A percentile compares a stretch with the other conserved stretches of the same genome.
phyloP scores from a whole-genome alignment of 2,329 filamentous ascomycete species.

The Penicillium sp. region DNA sequence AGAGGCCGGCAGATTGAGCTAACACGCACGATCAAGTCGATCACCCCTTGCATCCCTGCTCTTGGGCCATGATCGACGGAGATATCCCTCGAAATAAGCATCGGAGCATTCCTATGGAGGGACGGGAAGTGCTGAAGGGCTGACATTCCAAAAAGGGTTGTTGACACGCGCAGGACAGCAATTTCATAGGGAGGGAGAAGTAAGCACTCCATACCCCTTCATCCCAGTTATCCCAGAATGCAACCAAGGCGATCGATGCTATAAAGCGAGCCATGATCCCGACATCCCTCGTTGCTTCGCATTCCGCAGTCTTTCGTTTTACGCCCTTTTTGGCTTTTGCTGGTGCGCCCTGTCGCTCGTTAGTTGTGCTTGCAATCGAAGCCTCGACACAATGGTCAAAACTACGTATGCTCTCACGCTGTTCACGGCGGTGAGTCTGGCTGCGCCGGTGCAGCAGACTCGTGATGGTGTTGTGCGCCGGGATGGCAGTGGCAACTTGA shows the following conservation, averaged over 20 bases:
- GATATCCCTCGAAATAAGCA: slow-evolving; percentile 14
- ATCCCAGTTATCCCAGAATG: slow-evolving; percentile 18
- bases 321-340: slow-evolving; percentile 11
- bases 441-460: slow-evolving; percentile 13
- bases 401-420: slow-evolving; percentile 21
- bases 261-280: slow-evolving; percentile 10
- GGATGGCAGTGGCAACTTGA: slow-evolving; percentile 13
- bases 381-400: slow-evolving; percentile 19
- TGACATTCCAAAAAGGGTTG: slow-evolving; percentile 15
- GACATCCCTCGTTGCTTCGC: slow-evolving; percentile 5
- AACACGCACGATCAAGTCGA: slow-evolving; percentile 2
- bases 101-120: slow-evolving; percentile 15
- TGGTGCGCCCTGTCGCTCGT: slow-evolving; percentile 16
- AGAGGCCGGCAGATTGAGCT: neutral
- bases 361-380: neutral
- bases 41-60: slow-evolving; percentile 18
- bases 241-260: slow-evolving; percentile 10
- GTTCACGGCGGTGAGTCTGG: slow-evolving; percentile 22
- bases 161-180: slow-evolving; percentile 7
- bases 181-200: slow-evolving; percentile 1
- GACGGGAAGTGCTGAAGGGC: slow-evolving; percentile 2
- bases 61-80: slow-evolving; percentile 16
- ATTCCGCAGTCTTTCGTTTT: slow-evolving; percentile 16
- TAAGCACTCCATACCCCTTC: slow-evolving; percentile 12
- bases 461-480: neutral